Evolutionary conservation across 176 grass and related monocot species (phyloP), one percentile per base, ranked within the genome.

Genomic region (Cocos nucifera): DNA sequence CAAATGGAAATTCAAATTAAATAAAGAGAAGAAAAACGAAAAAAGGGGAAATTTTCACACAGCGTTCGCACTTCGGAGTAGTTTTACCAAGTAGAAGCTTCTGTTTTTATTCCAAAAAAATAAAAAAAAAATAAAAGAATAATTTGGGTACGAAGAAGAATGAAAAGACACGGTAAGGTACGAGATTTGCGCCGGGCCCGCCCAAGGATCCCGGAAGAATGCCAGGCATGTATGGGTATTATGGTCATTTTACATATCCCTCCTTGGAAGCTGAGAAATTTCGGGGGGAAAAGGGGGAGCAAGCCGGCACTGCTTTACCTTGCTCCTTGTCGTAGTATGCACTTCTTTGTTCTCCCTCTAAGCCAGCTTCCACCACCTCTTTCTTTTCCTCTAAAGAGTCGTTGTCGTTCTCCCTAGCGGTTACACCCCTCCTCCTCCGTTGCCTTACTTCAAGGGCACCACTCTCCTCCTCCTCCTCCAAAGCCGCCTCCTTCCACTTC

Each of bases 271-370:
- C n/a, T 56, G 3, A 21, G 44, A 6, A 64, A 26, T 6, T 61
- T 49, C 4, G 48, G 4, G 17, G 19, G 10, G 2, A 23, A 54
- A 23, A 19, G 9, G 30, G 53, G 4, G 4, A 23, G 4, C n/a
- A 63, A 17, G 28, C 4, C 16, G 54, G 21, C 6, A 71, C 55
- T 39, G 58, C 22, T 30, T 70, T 24, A 83, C 85, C 85, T 80
- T 83, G 61, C 50, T 75, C 44, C 54, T 68, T 54, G 77, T 88
- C 85, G 50, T 83, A 77, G 61, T 67, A 59, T 58, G 80, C 35
- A 20, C 35, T 74, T 48, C 44, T 77, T 49, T 62, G 27, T 50
- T 77, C 65, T 77, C 57, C 73, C 25, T 51, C 29, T 29, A 15
- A 50, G 35, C 64, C 61, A 29, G 50, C 19, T 48, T 71, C 60